Conservation (phyloP, 1,284 basidiomycete species). For the Fomitopsis palustris region DNA sequence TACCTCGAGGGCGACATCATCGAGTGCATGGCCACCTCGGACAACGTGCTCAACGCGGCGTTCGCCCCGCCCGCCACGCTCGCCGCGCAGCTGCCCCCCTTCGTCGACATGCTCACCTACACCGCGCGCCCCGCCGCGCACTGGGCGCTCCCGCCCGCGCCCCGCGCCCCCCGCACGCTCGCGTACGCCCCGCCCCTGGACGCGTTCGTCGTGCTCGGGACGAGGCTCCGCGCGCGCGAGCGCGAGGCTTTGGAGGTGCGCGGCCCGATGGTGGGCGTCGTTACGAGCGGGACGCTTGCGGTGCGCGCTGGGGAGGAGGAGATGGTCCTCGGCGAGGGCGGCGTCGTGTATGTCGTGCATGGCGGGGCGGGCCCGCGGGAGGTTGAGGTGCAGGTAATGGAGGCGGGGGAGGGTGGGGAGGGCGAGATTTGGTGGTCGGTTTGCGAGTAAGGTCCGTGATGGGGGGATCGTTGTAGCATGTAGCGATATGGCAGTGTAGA, state of each 20-base stretch:
- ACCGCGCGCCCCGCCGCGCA: conserved; percentile 61
- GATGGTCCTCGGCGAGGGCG: conserved; percentile 59
- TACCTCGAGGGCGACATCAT: conserved; percentile 95
- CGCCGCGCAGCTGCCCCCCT: conserved; percentile 83
- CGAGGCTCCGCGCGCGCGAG: conserved; percentile 43
- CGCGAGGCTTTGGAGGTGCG: conserved; percentile 56
- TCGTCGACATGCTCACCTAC: conserved; percentile 88
- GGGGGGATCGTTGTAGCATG: background rate
- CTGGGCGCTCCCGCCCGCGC: conserved; percentile 62
- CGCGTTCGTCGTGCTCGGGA: conserved; percentile 87
- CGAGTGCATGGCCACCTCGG: conserved; percentile 96
- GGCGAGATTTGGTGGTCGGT: conserved; percentile 28
- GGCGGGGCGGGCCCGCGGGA: conserved; percentile 35
- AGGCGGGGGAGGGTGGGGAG: conserved; percentile 32
- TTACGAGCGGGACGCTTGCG: conserved; percentile 57
- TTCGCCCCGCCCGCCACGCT: conserved; percentile 75
- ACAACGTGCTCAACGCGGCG: conserved; percentile 97
- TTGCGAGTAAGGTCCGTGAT: background rate
- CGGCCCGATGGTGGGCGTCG: conserved; percentile 83
- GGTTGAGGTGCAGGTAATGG: conserved; percentile 43
- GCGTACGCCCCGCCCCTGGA: conserved; percentile 91
- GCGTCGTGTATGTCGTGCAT: conserved; percentile 81
- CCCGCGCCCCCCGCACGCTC: conserved; percentile 41
- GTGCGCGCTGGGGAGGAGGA: conserved; percentile 39
- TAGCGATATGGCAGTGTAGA: no score